Percentiles rank a stretch among this genome's conserved stretches.
phyloP scores from a whole-genome alignment of 345 rosid species.

The Hirschfeldia incana region DNA sequence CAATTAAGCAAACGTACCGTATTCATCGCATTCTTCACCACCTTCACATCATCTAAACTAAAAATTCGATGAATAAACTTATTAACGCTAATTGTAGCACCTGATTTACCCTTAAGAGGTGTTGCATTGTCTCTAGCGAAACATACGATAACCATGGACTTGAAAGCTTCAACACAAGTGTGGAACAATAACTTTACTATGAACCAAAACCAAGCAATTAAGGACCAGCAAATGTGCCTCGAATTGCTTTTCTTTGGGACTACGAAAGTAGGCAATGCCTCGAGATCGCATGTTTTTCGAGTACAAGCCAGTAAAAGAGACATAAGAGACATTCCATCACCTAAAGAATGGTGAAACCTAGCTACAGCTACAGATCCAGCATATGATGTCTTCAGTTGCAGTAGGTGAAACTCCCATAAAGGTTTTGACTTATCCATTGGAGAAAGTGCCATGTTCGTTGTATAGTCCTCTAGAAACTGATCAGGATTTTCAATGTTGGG shows the following conservation, averaged over 20 bases:
- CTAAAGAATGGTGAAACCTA: constrained; percentile 6
- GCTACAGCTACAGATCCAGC: constrained; percentile 5
- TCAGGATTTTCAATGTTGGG: constrained; percentile 1
- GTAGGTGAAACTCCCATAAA: constrained; percentile 9
- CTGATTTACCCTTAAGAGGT: constrained; percentile 41
- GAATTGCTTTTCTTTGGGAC: neutral
- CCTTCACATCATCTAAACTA: constrained; percentile 9
- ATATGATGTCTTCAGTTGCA: neutral
- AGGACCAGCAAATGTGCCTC: neutral
- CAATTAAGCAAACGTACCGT: neutral
- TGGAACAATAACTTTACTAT: constrained; percentile 44
- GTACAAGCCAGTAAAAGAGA: neutral
- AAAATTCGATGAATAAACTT: constrained; percentile 43
- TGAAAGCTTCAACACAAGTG: constrained; percentile 47
- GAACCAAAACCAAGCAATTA: constrained; percentile 40
- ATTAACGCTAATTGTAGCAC: constrained; percentile 10
- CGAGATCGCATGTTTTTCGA: neutral
- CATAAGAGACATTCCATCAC: constrained; percentile 9
- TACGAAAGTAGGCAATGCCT: neutral
- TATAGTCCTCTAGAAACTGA: constrained; percentile 1
- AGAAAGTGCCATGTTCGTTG: neutral
- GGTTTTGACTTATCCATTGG: constrained; percentile 6
- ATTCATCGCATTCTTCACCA: constrained; percentile 27
- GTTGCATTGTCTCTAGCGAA: constrained; percentile 40
- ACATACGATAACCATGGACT: constrained; percentile 35